Base-by-base conservation (phyloP, 257 asterid species). In the Orobanche coerulescens region DNA sequence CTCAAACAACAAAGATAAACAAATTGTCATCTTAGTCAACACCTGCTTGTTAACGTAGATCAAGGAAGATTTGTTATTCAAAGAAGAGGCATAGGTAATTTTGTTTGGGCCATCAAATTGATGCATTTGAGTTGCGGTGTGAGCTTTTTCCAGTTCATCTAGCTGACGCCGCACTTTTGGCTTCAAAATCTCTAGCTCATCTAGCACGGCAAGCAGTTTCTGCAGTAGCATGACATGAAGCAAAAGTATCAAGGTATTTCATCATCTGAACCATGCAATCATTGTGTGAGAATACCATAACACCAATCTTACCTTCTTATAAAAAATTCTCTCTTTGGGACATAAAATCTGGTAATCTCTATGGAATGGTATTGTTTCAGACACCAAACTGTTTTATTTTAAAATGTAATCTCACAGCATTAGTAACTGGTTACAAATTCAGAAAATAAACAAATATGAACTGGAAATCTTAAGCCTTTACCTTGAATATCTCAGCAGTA, bases 401-500 rank as follows among this genome's bases (percentile, higher is more conserved):
- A 64, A 59, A 22, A 24, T 36, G 68, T 3, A 68, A 73, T 28
- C 55, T 71, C 73, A 73, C 24, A 25, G 34, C 54, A 68, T 70
- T 53, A 58, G 66, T 8, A 57, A 46, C 39, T 22, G 37, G 25
- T 26, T 16, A 64, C 18, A 57, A 39, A 63, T 48, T 49, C 65
- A 56, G 30, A 59, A 67, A 53, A 11, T 36, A 61, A 28, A 37
- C 5, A 47, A 48, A 19, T 13, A 58, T n/a, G 62, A 46, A 14
- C 28, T 33, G 65, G 53, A 47, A 67, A 23, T 2, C 13, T 48
- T 23, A 48, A 53, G 34, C 44, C 13, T 51, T 74, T 72, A 88
- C 96, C 96, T 92, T 50, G 93, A 79, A 75, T 81, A 88, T 84
- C 93, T 81, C 20, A 92, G 71, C 49, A 88, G 84, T 24, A 86